These are phyloP conservation scores for Pseudogymnoascus sp. DNA, from an alignment of 2,329 filamentous ascomycete genomes.

Conservation along the genomic window DNA sequence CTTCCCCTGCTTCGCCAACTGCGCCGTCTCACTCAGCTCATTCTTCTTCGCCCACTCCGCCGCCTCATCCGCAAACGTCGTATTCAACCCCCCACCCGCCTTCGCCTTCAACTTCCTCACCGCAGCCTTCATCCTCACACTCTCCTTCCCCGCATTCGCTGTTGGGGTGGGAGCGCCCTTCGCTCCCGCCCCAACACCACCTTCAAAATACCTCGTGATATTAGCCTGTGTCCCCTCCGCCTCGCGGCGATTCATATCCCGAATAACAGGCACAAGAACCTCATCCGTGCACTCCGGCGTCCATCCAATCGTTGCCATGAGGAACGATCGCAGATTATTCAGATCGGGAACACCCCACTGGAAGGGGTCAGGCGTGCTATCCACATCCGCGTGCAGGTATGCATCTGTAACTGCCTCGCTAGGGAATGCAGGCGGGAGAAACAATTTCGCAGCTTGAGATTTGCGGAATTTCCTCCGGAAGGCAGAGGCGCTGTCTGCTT, in stretches of 20 bases:
- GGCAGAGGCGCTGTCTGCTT: constrained; percentile 48
- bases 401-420: constrained; percentile 70
- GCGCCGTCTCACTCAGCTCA: constrained; percentile 25
- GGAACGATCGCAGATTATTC: constrained; percentile 70
- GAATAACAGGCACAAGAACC: constrained; percentile 87
- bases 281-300: constrained; percentile 86
- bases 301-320: constrained; percentile 94
- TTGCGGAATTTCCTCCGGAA: constrained; percentile 86
- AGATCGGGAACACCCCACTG: constrained; percentile 96
- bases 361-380: constrained; percentile 68
- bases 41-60: constrained; percentile 27
- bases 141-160: constrained; percentile 46
- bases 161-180: constrained; percentile 44
- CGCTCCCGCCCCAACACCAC: constrained; percentile 61
- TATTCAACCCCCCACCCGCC: constrained; percentile 27
- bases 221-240: constrained; percentile 91
- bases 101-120: constrained; percentile 55
- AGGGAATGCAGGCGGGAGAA: constrained; percentile 74
- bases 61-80: constrained; percentile 27
- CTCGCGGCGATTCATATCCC: constrained; percentile 85
- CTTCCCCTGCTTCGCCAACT: constrained; percentile 14
- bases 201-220: constrained; percentile 87
- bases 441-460: constrained; percentile 72
- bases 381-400: constrained; percentile 81
- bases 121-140: constrained; percentile 70